phyloP scores from a whole-genome alignment of 352 stramenopile species.

The Peronospora destructor region DNA sequence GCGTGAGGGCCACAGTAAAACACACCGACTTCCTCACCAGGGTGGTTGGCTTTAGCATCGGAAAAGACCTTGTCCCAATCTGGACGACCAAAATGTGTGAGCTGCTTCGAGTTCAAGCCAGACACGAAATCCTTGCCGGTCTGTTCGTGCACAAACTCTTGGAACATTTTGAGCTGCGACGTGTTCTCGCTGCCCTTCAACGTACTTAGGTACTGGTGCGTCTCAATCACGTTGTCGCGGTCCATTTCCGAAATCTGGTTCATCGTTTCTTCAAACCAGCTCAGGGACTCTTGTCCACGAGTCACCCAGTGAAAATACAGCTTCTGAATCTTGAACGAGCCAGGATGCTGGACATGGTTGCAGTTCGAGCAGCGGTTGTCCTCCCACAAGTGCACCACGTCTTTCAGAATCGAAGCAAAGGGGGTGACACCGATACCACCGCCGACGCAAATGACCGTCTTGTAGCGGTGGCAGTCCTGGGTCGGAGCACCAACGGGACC shows the following conservation, averaged over 20 bases:
- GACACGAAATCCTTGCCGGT: conserved; percentile 77
- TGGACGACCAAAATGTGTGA: conserved; percentile 83
- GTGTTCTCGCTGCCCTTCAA: conserved; percentile 67
- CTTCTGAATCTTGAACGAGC: conserved; percentile 72
- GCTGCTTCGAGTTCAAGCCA: conserved; percentile 64
- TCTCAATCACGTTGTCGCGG: conserved; percentile 68
- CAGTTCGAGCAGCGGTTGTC: conserved; percentile 70
- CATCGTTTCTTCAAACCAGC: conserved; percentile 83
- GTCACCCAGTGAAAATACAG: conserved; percentile 87
- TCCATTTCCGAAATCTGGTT: conserved; percentile 80
- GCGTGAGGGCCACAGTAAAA: conserved; percentile 81
- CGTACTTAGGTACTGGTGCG: conserved; percentile 80
- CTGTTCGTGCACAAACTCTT: conserved; percentile 77
- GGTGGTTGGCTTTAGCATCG: conserved; percentile 39
- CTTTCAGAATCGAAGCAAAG: conserved; percentile 75
- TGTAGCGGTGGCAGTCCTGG: conserved; percentile 72
- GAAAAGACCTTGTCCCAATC: conserved; percentile 79
- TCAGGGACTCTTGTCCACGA: conserved; percentile 65
- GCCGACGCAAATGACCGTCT: conserved; percentile 65
- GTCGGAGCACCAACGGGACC: conserved; percentile 65
- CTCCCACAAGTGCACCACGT: conserved; percentile 69
- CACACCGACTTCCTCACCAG: conserved; percentile 71
- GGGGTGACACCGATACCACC: conserved; percentile 79
- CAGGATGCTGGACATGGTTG: conserved; percentile 60
- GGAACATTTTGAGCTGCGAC: conserved; percentile 75